These are phyloP conservation scores for Oryza glaberrima DNA, from an alignment of 176 grass and related monocot species.

Conservation along the genomic window DNA sequence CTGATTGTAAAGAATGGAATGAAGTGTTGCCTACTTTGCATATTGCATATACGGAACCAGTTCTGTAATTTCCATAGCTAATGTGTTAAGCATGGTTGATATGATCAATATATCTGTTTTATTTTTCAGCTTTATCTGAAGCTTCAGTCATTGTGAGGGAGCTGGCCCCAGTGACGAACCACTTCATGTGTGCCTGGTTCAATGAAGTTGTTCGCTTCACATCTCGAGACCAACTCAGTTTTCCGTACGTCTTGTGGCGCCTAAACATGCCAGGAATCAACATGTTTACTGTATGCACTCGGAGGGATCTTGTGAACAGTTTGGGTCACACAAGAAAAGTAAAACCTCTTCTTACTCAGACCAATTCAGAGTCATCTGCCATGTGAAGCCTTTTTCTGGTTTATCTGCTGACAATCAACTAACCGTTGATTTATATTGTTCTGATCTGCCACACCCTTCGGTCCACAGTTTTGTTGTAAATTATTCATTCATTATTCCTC, in stretches of 20 bases:
- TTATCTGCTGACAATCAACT: slow-evolving; percentile 35
- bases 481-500: slow-evolving; percentile 45
- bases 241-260: slow-evolving; percentile 82
- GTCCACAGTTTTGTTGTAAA: slow-evolving; percentile 67
- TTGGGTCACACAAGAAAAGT: slow-evolving; percentile 88
- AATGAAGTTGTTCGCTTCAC: slow-evolving; percentile 96
- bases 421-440: slow-evolving; percentile 45
- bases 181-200: slow-evolving; percentile 97
- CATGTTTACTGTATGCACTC: slow-evolving; percentile 89
- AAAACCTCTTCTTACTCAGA: slow-evolving; percentile 61
- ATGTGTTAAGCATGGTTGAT: neutral
- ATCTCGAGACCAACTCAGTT: slow-evolving; percentile 95
- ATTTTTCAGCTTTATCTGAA: slow-evolving; percentile 84
- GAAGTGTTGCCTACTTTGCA: slow-evolving; percentile 26
- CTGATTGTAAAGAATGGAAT: slow-evolving; percentile 40
- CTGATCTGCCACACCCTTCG: neutral
- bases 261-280: slow-evolving; percentile 65
- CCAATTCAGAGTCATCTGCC: slow-evolving; percentile 41
- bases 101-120: slow-evolving; percentile 18
- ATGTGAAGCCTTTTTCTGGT: neutral
- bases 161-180: slow-evolving; percentile 63
- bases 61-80: neutral
- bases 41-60: neutral
- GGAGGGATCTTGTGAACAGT: slow-evolving; percentile 94
- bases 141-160: slow-evolving; percentile 94